Evolutionary conservation across 371 early-diverging fungal genomes (phyloP).

Genomic region (Sporodiniella umbellata): DNA sequence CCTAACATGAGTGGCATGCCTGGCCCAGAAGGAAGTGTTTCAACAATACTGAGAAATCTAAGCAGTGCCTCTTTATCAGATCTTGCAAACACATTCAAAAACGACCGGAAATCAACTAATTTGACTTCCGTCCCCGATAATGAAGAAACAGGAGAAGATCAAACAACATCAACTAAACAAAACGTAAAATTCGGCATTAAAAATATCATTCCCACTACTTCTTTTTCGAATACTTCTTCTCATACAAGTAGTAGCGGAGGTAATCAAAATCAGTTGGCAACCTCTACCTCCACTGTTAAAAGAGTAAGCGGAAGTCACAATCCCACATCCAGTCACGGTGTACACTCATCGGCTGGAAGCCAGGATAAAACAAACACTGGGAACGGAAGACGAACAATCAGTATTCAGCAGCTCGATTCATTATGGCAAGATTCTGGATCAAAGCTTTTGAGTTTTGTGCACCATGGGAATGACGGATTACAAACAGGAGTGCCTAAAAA

Average conservation of each 20-base stretch:
- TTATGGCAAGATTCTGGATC: conserved; percentile 44
- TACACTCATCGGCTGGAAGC: conserved; percentile 2
- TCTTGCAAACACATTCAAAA: conserved; percentile 27
- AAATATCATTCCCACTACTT: conserved; percentile 27
- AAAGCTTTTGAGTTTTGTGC: conserved; percentile 43
- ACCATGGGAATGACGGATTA: conserved; percentile 21
- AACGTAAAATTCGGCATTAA: conserved; percentile 36
- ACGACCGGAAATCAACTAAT: conserved; percentile 32
- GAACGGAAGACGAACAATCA: conserved; percentile 32
- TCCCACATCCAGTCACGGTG: background rate
- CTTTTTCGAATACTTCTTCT: conserved; percentile 28
- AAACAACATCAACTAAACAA: background rate
- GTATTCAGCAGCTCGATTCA: conserved; percentile 44
- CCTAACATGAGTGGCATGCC: conserved; percentile 1
- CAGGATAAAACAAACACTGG: background rate
- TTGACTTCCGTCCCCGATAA: conserved; percentile 21
- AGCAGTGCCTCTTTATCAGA: conserved; percentile 39
- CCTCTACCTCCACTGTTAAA: conserved; percentile 10
- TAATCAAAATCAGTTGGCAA: background rate
- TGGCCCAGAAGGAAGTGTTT: conserved; percentile 26
- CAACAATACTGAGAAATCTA: conserved; percentile 21
- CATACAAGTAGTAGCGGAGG: conserved; percentile 15
- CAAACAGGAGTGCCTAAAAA: background rate
- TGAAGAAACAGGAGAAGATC: conserved; percentile 13
- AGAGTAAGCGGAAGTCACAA: conserved; percentile 6